phyloP scores from a whole-genome alignment of 208 protist genomes.

The Leishmania arabica region DNA sequence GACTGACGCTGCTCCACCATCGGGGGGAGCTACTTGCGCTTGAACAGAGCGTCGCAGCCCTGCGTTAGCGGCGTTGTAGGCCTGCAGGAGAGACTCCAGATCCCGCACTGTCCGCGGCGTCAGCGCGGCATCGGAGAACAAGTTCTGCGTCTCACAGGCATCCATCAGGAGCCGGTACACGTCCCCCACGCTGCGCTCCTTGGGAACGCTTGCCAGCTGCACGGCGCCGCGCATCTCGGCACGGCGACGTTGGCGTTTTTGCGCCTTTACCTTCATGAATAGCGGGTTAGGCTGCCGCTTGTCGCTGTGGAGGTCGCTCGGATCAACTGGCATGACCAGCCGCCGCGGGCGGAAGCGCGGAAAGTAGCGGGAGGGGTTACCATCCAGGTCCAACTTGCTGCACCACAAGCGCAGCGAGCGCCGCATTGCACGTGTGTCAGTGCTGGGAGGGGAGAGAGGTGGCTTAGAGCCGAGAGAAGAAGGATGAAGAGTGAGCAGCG shows the following conservation, averaged over 20 bases:
- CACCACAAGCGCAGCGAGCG: slow-evolving; percentile 25
- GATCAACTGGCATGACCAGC: slow-evolving; percentile 89
- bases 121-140: slow-evolving; percentile 25
- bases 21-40: background rate
- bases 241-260: slow-evolving; percentile 36
- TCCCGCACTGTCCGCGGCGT: slow-evolving; percentile 23
- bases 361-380: slow-evolving; percentile 60
- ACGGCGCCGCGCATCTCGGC: slow-evolving; percentile 63
- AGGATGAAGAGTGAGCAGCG: background rate
- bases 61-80: background rate
- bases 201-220: slow-evolving; percentile 60
- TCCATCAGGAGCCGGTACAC: slow-evolving; percentile 75
- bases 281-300: slow-evolving; percentile 59
- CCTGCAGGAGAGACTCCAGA: slow-evolving; percentile 16
- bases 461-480: background rate
- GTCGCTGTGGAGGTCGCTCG: slow-evolving; percentile 56
- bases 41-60: background rate
- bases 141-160: slow-evolving; percentile 41
- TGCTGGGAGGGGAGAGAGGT: background rate
- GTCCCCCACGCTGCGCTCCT: slow-evolving; percentile 85
- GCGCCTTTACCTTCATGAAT: slow-evolving; percentile 44
- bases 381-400: slow-evolving; percentile 49
- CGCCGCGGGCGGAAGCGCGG: slow-evolving; percentile 82
- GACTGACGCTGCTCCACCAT: background rate
- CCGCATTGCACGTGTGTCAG: slow-evolving; percentile 13